Base-by-base conservation (phyloP, 2,329 filamentous ascomycete species). In the Fusarium continuum region DNA sequence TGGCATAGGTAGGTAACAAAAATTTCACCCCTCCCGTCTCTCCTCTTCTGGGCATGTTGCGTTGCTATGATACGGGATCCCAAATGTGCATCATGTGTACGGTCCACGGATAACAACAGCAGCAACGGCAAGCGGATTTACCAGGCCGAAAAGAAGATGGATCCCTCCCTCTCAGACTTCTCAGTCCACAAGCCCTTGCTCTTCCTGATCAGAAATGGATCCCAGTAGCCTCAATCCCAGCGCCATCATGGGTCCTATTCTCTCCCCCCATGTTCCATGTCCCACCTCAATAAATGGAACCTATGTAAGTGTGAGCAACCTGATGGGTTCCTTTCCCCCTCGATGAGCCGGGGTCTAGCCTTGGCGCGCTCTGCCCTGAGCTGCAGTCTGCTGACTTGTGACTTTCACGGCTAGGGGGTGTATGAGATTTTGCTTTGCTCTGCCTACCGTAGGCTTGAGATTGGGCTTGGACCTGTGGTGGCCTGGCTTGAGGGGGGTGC, bases 331-430 rank as follows among this genome's bases (percentile, higher is more conserved):
- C 34, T 44, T 50, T 35, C 54, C 47, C 51, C 64, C 64, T 38
- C 59, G 67, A 68, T 64, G 67, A 53, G 57, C 67, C 58, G 57
- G 61, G 55, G 28, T 39, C 48, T 49, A 60, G 48, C 51, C 53
- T 69, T 64, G 66, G 66, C 64, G 55, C 43, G 32, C 39, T 52
- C 39, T 64, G 36, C 48, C 55, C 54, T 35, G 32, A 19, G 16
- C 57, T 54, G 56, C 49, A 59, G 44, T 61, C 32, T 65, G 43
- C 57, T 57, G 56, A 65, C 52, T 61, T 57, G 41, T 36, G 45
- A 28, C 29, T 51, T 17, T 38, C 56, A 53, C 40, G 51, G 53
- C 20, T 50, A 20, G 39, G 57, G 54, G 46, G 46, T 53, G 36
- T 58, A 36, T 58, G 31, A 58, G 55, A 58, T 36, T 51, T 47